Percentiles rank a stretch among this genome's conserved stretches.
These are phyloP conservation scores for Plasmopara viticola DNA, from an alignment of 352 stramenopile species.

Conservation along the genomic window DNA sequence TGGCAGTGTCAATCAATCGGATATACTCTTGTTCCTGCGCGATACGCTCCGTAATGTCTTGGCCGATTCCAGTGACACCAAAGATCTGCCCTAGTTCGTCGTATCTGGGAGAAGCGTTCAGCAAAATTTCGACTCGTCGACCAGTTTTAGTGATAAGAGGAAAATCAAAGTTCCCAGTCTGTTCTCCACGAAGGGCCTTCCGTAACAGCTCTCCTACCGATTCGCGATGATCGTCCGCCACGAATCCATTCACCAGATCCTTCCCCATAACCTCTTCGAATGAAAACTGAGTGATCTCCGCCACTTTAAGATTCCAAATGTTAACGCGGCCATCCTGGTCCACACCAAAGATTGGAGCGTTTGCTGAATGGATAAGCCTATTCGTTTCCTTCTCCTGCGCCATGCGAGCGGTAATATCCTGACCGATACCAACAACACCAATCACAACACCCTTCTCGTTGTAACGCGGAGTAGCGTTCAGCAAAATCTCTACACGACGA, in stretches of 20 bases:
- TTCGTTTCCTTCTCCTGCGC: conserved; percentile 65
- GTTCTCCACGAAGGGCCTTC: conserved; percentile 38
- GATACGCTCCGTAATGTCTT: conserved; percentile 25
- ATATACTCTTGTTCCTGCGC: conserved; percentile 3
- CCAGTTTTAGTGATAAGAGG: conserved; percentile 46
- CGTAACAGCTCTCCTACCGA: conserved; percentile 23
- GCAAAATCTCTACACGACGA: conserved; percentile 23
- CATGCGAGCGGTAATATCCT: conserved; percentile 59
- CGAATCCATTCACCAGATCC: conserved; percentile 56
- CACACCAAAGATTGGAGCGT: conserved; percentile 70
- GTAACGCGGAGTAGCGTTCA: conserved; percentile 24
- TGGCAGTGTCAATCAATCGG: conserved; percentile 64
- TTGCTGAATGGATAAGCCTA: conserved; percentile 59
- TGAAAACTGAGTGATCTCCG: conserved; percentile 68
- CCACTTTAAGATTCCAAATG: conserved; percentile 74
- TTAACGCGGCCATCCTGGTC: conserved; percentile 51
- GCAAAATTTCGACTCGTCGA: conserved; percentile 39
- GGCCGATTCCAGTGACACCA: conserved; percentile 73
- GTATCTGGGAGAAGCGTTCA: conserved; percentile 66
- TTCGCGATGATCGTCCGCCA: conserved; percentile 26
- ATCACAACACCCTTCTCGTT: conserved; percentile 52
- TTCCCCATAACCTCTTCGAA: conserved; percentile 75
- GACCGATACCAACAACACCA: conserved; percentile 53
- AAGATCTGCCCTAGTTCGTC: conserved; percentile 65
- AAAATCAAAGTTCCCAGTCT: conserved; percentile 83